Percentiles rank a stretch among this genome's conserved stretches.
phyloP scores from a whole-genome alignment of 2,329 filamentous ascomycete species.

The Metarhizium sp. region DNA sequence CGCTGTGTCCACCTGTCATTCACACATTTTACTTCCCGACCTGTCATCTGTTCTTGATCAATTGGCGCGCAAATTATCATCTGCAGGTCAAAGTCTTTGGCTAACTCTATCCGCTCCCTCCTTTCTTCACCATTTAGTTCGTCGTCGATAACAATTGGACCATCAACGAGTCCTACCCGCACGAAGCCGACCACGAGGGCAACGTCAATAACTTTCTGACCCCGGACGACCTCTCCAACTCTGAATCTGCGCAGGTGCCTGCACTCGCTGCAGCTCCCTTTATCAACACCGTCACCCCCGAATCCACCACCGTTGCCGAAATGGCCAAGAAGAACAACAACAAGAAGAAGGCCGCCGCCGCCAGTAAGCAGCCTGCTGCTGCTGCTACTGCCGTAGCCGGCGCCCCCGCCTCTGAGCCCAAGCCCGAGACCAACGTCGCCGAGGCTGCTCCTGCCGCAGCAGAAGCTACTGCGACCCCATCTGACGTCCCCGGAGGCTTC shows the following conservation, averaged over 20 bases:
- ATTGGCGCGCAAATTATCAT: constrained; percentile 6
- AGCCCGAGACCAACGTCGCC: not conserved
- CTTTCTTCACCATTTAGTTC: constrained; percentile 51
- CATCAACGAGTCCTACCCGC: constrained; percentile 68
- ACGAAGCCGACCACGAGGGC: constrained; percentile 72
- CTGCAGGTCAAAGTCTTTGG: constrained; percentile 1
- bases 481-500: constrained; percentile 35
- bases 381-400: not conserved
- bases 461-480: constrained; percentile 18
- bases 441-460: constrained; percentile 1
- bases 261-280: constrained; percentile 32
- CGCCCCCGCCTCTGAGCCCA: not conserved
- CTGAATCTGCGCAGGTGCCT: constrained; percentile 8
- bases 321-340: constrained; percentile 52
- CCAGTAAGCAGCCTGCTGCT: constrained; percentile 9
- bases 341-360: constrained; percentile 17
- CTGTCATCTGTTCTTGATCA: not conserved
- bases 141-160: constrained; percentile 91
- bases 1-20: constrained; percentile 11
- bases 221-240: constrained; percentile 56
- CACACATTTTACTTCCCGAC: constrained; percentile 3
- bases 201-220: constrained; percentile 91
- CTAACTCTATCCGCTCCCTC: constrained; percentile 11
- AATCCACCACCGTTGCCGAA: constrained; percentile 56
- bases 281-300: constrained; percentile 59